phyloP scores from a whole-genome alignment of 805 yeast species.

The Saccharomyces kudriavzevii region DNA sequence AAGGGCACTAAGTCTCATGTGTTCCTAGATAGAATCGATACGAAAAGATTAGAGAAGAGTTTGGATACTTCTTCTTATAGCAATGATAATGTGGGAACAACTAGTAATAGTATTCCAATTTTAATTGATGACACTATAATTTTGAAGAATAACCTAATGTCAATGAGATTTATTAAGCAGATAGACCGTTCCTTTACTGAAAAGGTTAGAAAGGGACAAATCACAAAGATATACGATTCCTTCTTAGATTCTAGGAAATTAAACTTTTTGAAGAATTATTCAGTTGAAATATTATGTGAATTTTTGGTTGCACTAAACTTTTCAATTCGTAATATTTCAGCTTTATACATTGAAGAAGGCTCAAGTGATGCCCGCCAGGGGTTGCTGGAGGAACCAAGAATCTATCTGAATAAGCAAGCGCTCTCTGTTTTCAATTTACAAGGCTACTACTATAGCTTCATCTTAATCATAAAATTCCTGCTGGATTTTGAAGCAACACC shows the following conservation, averaged over 20 bases:
- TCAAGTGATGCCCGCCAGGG: slow-evolving; percentile 2
- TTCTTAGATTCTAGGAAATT: slow-evolving; percentile 17
- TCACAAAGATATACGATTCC: slow-evolving; percentile 15
- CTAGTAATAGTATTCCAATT: neutral
- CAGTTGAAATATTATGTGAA: slow-evolving; percentile 23
- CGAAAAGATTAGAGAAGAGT: slow-evolving; percentile 22
- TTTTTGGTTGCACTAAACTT: slow-evolving; percentile 27
- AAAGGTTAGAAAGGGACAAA: slow-evolving; percentile 20
- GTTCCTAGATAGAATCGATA: slow-evolving; percentile 25
- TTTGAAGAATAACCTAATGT: slow-evolving; percentile 25
- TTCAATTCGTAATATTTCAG: slow-evolving; percentile 27
- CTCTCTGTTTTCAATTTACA: slow-evolving; percentile 26
- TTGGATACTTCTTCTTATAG: slow-evolving; percentile 6
- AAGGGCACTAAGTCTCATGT: slow-evolving; percentile 18
- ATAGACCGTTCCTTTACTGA: slow-evolving; percentile 18
- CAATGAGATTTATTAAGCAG: slow-evolving; percentile 22
- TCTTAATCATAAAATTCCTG: slow-evolving; percentile 25
- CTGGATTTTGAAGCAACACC: slow-evolving; percentile 29
- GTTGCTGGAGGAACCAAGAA: neutral
- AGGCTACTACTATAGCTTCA: slow-evolving; percentile 26
- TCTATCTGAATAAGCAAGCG: slow-evolving; percentile 14
- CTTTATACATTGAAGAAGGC: slow-evolving; percentile 14
- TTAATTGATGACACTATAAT: slow-evolving; percentile 19
- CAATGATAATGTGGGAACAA: neutral
- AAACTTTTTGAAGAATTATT: slow-evolving; percentile 23